A percentile compares a stretch with the other conserved stretches of the same genome.
phyloP scores from a whole-genome alignment of 192 early-diverging fungal genomes.

The Mortierella antarctica region DNA sequence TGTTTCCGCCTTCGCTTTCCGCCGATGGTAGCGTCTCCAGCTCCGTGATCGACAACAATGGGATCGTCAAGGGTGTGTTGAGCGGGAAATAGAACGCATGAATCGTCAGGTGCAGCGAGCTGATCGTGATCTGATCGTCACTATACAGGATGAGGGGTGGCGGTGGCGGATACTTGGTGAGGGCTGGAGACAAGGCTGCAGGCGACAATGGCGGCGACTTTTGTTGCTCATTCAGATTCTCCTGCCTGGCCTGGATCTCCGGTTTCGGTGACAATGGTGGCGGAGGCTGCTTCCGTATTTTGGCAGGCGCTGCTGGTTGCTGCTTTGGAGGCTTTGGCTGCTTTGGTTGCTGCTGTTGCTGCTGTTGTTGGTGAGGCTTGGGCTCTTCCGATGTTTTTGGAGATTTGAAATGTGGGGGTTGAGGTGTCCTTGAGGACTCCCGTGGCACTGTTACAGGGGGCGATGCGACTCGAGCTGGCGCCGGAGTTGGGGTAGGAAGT shows the following conservation, averaged over 20 bases:
- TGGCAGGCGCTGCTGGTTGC: background rate
- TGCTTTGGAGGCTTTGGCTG: background rate
- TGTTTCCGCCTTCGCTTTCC: background rate
- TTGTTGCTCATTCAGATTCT: background rate
- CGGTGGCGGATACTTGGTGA: constrained; percentile 33
- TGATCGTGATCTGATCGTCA: constrained; percentile 47
- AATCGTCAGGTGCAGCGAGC: constrained; percentile 48
- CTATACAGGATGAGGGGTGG: constrained; percentile 46
- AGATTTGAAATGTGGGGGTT: background rate
- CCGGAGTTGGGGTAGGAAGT: background rate
- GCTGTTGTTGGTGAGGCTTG: constrained; percentile 3
- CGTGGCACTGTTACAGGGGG: no score
- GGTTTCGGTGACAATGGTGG: background rate
- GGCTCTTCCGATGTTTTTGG: background rate
- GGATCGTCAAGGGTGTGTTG: constrained; percentile 43
- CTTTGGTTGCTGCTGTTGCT: constrained; percentile 11
- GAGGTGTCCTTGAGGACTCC: background rate
- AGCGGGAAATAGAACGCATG: constrained; percentile 51
- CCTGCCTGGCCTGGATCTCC: background rate
- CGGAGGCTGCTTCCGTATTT: constrained; percentile 5
- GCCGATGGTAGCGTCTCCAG: constrained; percentile 15
- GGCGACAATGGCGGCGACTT: background rate
- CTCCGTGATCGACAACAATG: constrained; percentile 36
- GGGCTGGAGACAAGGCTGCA: background rate
- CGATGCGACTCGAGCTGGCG: no score